These are phyloP conservation scores for Phytophthora ohioensis DNA, from an alignment of 352 stramenopile species.

Conservation along the genomic window DNA sequence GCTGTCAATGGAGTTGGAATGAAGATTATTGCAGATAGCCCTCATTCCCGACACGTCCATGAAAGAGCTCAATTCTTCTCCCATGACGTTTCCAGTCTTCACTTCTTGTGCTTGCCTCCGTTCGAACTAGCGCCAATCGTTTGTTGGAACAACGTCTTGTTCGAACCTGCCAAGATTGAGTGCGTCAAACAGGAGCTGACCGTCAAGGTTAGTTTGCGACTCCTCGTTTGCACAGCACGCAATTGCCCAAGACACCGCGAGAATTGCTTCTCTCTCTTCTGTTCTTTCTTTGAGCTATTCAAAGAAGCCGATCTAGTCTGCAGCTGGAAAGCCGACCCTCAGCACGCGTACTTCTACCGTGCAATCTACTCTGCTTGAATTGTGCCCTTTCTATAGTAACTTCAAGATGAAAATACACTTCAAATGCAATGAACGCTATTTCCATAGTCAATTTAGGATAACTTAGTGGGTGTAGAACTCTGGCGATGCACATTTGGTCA, in stretches of 20 bases:
- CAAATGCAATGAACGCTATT: not conserved
- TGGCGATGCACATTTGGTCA: no score
- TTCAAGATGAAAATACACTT: conserved; percentile 12
- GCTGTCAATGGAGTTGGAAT: no score
- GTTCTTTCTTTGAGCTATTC: conserved; percentile 1
- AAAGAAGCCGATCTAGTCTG: not conserved
- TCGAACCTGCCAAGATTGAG: not conserved
- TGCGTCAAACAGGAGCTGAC: conserved; percentile 4
- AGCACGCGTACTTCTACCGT: not conserved
- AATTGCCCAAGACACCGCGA: conserved; percentile 4
- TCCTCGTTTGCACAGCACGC: not conserved
- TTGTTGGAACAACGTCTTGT: conserved; percentile 19
- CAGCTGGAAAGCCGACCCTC: conserved; percentile 5
- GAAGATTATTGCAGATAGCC: no score
- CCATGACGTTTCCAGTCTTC: no score
- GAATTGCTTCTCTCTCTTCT: not conserved
- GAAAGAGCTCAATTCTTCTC: no score
- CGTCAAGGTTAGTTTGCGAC: not conserved
- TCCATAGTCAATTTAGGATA: not conserved
- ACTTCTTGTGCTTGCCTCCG: no score
- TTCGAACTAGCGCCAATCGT: conserved; percentile 8
- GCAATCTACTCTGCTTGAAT: not conserved
- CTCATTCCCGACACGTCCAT: no score
- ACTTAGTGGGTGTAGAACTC: not conserved
- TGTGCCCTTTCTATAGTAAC: conserved; percentile 10